Evolutionary conservation across 306 rosid species (phyloP), one percentile per base, ranked within the genome.

Genomic region (Prunus mongolica): DNA sequence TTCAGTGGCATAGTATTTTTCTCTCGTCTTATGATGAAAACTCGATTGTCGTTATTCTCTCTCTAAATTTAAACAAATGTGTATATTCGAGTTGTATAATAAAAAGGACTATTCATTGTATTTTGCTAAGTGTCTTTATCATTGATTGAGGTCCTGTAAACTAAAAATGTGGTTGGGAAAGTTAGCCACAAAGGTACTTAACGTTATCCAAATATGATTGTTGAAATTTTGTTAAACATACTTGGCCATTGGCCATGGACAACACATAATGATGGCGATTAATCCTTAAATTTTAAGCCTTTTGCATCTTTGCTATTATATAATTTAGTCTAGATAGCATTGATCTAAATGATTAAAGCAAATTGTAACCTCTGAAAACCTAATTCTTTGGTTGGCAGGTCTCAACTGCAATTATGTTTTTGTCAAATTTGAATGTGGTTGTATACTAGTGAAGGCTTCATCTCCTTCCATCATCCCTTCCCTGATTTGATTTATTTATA

Each of bases 301-400:
- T 79, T 63, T 64, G 46, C 22, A 50, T 28, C 66, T 73, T 77
- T 80, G 67, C 58, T 57, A 54, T 13, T 49, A 71, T 64, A 19
- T 18, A 16, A 77, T 61, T 54, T 66, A 74, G 72, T 46, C 61
- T 74, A 62, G 11, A 69, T 74, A 65, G 30, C 74, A 71, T 34
- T 75, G 34, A 63, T 76, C 55, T 71, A 62, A 14, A 38, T 32
- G 45, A 54, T 18, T 30, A 34, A 64, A 50, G 47, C 47, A 28
- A 28, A 67, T 25, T 11, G 58, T 12, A 9, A 52, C 49, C 32
- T 27, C n/a, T 60, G 15, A 78, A 18, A 62, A 73, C 70, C 47
- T 69, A 20, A 32, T 63, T 20, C 24, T 32, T 67, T 18, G 22
- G 50, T 34, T 4, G 49, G 80, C 65, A 68, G 83, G 82, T 72